Evolutionary conservation across 805 yeast genomes (phyloP).

Genomic region (Suhomyces sp.): DNA sequence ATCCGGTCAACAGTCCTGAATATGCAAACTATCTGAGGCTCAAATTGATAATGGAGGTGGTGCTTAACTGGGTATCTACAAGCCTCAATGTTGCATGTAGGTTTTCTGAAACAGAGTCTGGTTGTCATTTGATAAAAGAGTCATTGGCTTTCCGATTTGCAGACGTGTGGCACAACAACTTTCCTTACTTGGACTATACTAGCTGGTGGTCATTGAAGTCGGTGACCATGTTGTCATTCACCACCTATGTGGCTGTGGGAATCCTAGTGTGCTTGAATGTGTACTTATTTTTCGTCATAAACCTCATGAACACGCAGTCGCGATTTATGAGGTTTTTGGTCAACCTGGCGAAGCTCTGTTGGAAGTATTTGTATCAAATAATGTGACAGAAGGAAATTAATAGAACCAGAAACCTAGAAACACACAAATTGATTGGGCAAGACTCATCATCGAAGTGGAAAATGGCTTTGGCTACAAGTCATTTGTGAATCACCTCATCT

Average conservation of each 20-base stretch:
- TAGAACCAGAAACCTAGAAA: neutral
- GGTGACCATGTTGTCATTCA: slow-evolving; percentile 4
- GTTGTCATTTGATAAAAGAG: neutral
- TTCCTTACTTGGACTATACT: neutral
- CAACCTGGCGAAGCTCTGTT: neutral
- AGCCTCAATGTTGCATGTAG: neutral
- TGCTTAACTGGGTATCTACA: slow-evolving; percentile 5
- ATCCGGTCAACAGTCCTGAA: neutral
- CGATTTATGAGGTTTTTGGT: neutral
- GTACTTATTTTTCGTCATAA: slow-evolving; percentile 2
- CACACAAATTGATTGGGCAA: neutral
- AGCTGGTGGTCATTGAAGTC: slow-evolving; percentile 5
- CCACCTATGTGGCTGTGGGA: slow-evolving; percentile 3
- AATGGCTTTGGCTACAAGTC: neutral
- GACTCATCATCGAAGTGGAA: too few species aligned
- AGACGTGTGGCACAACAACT: neutral
- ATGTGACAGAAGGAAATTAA: neutral
- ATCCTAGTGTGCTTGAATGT: slow-evolving; percentile 8
- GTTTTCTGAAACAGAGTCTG: neutral
- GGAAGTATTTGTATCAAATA: neutral
- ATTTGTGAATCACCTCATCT: neutral
- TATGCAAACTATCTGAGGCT: neutral
- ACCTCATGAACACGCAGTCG: neutral
- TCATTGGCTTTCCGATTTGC: neutral
- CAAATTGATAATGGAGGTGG: neutral